phyloP scores from a whole-genome alignment of 768 basidiomycete genomes.

The Rhizopogon vulgaris region DNA sequence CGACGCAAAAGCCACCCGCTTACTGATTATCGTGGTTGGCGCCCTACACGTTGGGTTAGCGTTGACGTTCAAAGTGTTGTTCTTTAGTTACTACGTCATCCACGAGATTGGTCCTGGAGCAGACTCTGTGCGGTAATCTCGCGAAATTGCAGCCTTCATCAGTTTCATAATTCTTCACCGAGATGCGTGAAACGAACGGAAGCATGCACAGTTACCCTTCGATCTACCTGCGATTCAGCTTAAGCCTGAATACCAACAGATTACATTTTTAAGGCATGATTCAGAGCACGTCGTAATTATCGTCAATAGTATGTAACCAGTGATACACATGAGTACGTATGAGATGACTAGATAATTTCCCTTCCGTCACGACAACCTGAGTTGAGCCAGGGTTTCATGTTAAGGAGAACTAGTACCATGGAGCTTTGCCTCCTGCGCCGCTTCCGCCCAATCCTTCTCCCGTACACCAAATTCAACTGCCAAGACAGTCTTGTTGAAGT shows the following conservation, averaged over 20 bases:
- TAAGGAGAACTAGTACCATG: background rate
- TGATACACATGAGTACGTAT: too few relatives aligned
- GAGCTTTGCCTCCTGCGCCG: background rate
- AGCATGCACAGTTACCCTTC: too few relatives aligned
- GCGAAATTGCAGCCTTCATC: constrained; percentile 1
- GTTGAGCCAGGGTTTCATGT: too few relatives aligned
- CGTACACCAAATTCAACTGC: constrained; percentile 18
- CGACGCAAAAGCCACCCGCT: constrained; percentile 79
- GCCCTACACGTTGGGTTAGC: constrained; percentile 75
- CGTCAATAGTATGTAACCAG: too few relatives aligned
- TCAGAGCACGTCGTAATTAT: too few relatives aligned
- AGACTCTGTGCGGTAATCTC: constrained; percentile 16
- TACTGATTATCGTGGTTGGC: constrained; percentile 73
- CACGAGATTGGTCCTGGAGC: constrained; percentile 29
- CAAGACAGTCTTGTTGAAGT: constrained; percentile 42
- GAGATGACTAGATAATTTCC: too few relatives aligned
- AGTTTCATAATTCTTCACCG: background rate
- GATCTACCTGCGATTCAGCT: too few relatives aligned
- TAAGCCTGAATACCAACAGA: too few relatives aligned
- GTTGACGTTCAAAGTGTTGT: constrained; percentile 71
- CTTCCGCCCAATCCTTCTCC: constrained; percentile 15
- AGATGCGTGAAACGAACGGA: background rate
- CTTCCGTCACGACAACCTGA: too few relatives aligned
- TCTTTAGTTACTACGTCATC: constrained; percentile 55
- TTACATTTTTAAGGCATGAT: too few relatives aligned